Evolutionary conservation across 2,329 filamentous ascomycete species (phyloP), one percentile per base, ranked within the genome.

Genomic region (Apiospora saccharicola): DNA sequence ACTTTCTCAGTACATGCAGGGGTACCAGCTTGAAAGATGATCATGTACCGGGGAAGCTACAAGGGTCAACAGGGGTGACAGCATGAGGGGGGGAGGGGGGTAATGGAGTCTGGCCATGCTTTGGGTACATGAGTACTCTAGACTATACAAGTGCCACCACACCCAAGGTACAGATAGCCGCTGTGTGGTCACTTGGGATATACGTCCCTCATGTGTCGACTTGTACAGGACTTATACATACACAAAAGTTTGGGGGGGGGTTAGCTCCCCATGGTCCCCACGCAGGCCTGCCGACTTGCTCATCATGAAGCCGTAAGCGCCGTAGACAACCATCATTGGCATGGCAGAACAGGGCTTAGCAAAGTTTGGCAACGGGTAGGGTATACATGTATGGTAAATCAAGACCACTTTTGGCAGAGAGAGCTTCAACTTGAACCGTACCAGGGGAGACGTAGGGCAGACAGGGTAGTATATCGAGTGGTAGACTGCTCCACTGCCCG

Each of bases 391-490:
- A 22, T 14, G 57, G 57, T 37, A 64, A 64, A 64, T 64, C 57
- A 64, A n/a, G 34, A 22, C 57, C 57, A 41, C 19, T 64, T 41
- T 34, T 19, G 57, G 57, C 41, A 64, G 57, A 64, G 37, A 41
- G 34, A 64, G 57, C 57, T 64, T 41, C 34, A n/a, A 64, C 34
- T 64, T 34, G 57, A 41, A 37, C 57, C 10, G 30, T 41, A 64
- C 57, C 57, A 64, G 57, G 34, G 30, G n/a, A 41, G 57, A 41
- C 57, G 34, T 64, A 64, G 57, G 57, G 57, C 57, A 64, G 57
- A 64, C 57, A 64, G 57, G 57, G 57, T n/a, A 41, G 57, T 64
- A 64, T 64, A 64, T 64, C 57, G 57, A 64, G 22, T 64, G 57
- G 57, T n/a, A 41, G 57, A 64, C 34, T 41, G 41, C 57, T 41